Evolutionary conservation across 306 rosid genomes (phyloP), one percentile per base, ranked within the genome.

Genomic region (Lithocarpus polystachyus): DNA sequence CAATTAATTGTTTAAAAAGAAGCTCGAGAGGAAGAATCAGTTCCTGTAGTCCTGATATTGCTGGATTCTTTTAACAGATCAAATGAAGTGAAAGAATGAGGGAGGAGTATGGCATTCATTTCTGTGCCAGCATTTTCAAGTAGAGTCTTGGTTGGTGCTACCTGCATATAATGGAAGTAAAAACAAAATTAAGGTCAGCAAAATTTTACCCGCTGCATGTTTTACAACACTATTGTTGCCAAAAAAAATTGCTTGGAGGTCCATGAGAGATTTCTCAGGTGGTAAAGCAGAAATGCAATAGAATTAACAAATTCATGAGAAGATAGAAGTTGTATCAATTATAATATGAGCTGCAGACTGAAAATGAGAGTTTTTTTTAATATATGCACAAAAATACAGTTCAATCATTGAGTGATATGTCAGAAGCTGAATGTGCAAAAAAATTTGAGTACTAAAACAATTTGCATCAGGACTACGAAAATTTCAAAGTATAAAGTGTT

Each of bases 1-100:
- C 17, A 0, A 31, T 19, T 19, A 33, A 35, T 8, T 7, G 37
- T 62, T 88, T 75, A 94, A 17, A 83, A 74, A 20, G 91, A 87
- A 75, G 96, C 90, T 45, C 76, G 62, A 13, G 90, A 71, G 55
- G 72, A 45, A 72, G 82, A 81, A 57, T 80, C 81, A 45, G 75
- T 64, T 71, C 84, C 87, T n/a, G 75, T n/a, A 72, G 87, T 88
- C 81, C 74, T 68, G 80, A 89, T 71, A 51, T 56, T 9, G 74
- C 61, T 87, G n/a, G 94, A 82, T 81, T 76, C 80, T 70, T 80
- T 88, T 68, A 84, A 77, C 67, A 95, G 79, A 83, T 95, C 99
- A 83, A 89, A 79, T 62, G 92, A 91, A 64, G 91, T 85, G 82
- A 95, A 71, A 18, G 99, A 95, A 82, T 57, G 83, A 4, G 99